phyloP scores from a whole-genome alignment of 2,329 filamentous ascomycete species.

The Phialophora verrucosa region DNA sequence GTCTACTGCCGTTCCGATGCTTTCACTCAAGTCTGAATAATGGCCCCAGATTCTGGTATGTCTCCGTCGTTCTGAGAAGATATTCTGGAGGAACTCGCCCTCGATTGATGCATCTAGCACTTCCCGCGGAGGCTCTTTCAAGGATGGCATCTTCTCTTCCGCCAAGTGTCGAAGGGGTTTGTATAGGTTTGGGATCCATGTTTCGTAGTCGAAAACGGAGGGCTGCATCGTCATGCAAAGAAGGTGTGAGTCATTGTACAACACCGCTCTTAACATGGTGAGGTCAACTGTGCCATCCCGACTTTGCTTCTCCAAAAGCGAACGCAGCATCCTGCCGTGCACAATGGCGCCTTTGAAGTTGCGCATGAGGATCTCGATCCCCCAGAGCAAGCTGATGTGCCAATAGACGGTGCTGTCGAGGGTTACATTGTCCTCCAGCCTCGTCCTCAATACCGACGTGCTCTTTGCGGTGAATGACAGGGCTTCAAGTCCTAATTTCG shows the following conservation, averaged over 20 bases:
- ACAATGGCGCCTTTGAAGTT: constrained; percentile 8
- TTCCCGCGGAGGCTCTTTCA: not conserved
- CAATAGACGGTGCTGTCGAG: not conserved
- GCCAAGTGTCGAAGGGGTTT: not conserved
- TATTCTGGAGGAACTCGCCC: not conserved
- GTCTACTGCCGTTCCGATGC: not conserved
- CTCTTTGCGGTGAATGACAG: not conserved
- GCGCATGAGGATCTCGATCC: not conserved
- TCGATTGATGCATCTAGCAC: not conserved
- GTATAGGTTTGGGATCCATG: not conserved
- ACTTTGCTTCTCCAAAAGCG: not conserved
- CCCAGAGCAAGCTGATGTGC: constrained; percentile 3
- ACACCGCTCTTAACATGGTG: constrained; percentile 5
- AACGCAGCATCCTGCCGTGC: not conserved
- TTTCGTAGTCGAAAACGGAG: not conserved
- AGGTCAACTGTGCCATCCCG: not conserved
- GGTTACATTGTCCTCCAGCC: not conserved
- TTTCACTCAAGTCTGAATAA: not conserved
- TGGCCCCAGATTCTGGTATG: constrained; percentile 1
- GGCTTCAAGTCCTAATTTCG: not conserved
- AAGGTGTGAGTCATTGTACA: not conserved
- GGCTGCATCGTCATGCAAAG: constrained; percentile 1
- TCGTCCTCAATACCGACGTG: not conserved
- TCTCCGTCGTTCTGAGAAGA: not conserved
- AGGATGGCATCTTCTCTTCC: not conserved